Conservation (phyloP, 768 basidiomycete genomes). For the Pleurotus sapidus region DNA sequence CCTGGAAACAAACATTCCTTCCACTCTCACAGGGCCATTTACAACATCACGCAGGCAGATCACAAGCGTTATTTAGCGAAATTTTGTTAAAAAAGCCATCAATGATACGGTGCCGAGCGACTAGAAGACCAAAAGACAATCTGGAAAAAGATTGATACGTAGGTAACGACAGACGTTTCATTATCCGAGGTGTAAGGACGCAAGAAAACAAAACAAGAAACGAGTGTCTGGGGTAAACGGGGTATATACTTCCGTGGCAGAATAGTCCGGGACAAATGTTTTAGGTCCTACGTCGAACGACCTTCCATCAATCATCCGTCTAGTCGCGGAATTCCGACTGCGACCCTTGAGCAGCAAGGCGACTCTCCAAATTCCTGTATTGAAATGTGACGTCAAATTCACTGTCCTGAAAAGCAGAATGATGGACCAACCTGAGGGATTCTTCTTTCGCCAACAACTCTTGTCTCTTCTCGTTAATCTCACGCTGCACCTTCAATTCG, state of each 20-base stretch:
- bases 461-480: constrained; percentile 97
- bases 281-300: constrained; percentile 4
- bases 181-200: constrained; percentile 28
- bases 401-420: neutral
- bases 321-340: constrained; percentile 72
- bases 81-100: neutral
- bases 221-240: constrained; percentile 18
- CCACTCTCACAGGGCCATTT: neutral
- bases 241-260: constrained; percentile 5
- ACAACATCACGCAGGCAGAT: neutral
- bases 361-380: constrained; percentile 81
- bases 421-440: constrained; percentile 65
- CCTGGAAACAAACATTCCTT: neutral
- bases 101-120: constrained; percentile 8
- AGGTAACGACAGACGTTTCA: constrained; percentile 19
- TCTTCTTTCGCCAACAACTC: constrained; percentile 96
- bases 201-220: constrained; percentile 11
- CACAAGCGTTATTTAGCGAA: neutral
- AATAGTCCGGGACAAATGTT: constrained; percentile 17
- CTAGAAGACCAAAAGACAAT: constrained; percentile 21
- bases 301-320: constrained; percentile 10
- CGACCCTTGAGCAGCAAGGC: constrained; percentile 85
- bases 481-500: constrained; percentile 96
- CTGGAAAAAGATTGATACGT: constrained; percentile 26
- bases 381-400: neutral